Evolutionary conservation across 164 flowering plant species (phyloP).

Genomic region (Dillenia suffruticosa): DNA sequence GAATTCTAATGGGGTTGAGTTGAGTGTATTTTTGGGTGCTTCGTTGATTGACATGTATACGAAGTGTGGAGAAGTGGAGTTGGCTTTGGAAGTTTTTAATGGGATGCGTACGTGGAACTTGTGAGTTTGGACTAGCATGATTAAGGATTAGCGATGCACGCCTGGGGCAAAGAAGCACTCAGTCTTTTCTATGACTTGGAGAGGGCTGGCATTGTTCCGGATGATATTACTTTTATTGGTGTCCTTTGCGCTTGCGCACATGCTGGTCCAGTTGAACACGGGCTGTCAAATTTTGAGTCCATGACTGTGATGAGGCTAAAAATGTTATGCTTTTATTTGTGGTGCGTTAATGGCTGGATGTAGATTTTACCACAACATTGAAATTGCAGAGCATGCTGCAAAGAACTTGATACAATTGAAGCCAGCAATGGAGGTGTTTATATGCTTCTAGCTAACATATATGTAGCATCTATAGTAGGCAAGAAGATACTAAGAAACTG

Average conservation of each 20-base stretch:
- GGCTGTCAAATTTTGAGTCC: constrained; percentile 21
- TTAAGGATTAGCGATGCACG: constrained; percentile 37
- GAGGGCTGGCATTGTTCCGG: constrained; percentile 18
- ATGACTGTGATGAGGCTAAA: constrained; percentile 27
- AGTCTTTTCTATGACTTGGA: constrained; percentile 18
- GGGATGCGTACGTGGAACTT: constrained; percentile 24
- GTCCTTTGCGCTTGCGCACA: constrained; percentile 32
- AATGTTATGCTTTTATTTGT: constrained; percentile 27
- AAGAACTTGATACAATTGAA: constrained; percentile 24
- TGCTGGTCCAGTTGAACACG: constrained; percentile 25
- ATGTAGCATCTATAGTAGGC: constrained; percentile 23
- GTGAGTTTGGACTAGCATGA: constrained; percentile 31
- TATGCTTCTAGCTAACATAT: constrained; percentile 28
- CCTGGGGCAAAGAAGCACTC: constrained; percentile 24
- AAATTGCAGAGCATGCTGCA: constrained; percentile 21
- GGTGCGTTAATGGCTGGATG: constrained; percentile 34
- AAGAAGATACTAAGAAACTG: constrained; percentile 19
- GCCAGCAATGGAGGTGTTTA: constrained; percentile 24
- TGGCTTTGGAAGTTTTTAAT: constrained; percentile 31
- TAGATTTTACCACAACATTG: constrained; percentile 22
- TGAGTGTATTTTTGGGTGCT: constrained; percentile 25
- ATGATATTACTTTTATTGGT: constrained; percentile 27
- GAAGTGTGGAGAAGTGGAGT: constrained; percentile 28
- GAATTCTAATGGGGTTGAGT: constrained; percentile 17
- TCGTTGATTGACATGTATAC: constrained; percentile 36